Base-by-base conservation (phyloP, 768 basidiomycete genomes). In the Auricularia cornea region DNA sequence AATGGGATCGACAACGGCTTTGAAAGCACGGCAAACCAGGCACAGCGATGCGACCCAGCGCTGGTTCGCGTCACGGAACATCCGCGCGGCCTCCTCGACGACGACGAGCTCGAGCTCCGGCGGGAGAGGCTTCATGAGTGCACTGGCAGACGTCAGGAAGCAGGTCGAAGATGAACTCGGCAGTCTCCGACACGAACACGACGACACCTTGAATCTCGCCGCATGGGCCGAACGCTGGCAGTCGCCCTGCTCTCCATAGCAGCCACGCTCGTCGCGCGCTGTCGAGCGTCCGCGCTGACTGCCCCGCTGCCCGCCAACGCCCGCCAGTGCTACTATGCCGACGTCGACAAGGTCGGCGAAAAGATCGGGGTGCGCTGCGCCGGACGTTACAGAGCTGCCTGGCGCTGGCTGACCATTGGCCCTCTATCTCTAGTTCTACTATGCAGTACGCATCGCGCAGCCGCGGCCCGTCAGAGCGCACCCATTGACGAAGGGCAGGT, bases 331-430 rank as follows among this genome's bases (percentile, higher is more conserved):
- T 98, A 97, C 76, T 98, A 91, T 69, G 92, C 94, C 5, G 92
- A 95, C 72, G 95, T 96, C 26, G 97, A 99, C 80, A 96, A 95
- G 80, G 86, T 84, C 1, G 92, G 92, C 63, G 90, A 94, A 80
- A 96, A 94, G 81, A 86, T 94, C 67, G 88, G 91, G 59, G 90
- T 89, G 75, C 67, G 87, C 82, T 32, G 32, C 56, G 26, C n/a
- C 41, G 33, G 60, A 38, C 33, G 54, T 48, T 33, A 28, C 62
- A 26, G 23, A n/a, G n/a, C n/a, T n/a, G n/a, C n/a, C n/a, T n/a
- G n/a, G n/a, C n/a, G n/a, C n/a, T n/a, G n/a, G n/a, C n/a, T n/a
- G n/a, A n/a, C n/a, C n/a, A n/a, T n/a, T n/a, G n/a, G n/a, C n/a
- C n/a, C 59, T 59, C 29, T 48, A 32, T 63, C 66, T 71, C n/a